phyloP scores from a whole-genome alignment of 2,329 filamentous ascomycete genomes.

The Juglanconis oblonga region DNA sequence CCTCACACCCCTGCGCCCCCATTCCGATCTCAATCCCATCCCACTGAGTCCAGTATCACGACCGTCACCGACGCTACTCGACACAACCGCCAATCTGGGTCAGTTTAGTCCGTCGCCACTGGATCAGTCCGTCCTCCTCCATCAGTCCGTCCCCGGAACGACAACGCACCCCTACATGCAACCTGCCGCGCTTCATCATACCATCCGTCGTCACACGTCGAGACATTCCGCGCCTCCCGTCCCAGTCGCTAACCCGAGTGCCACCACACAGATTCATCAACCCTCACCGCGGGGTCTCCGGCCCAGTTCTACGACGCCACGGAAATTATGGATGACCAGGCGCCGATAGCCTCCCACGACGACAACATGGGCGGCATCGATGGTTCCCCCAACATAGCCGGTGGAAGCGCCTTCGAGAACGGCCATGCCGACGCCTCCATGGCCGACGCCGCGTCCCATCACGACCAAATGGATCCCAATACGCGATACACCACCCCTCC shows the following conservation, averaged over 20 bases:
- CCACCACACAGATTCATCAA: conserved; percentile 44
- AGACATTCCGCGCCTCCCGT: conserved; percentile 33
- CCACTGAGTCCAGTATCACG: background rate
- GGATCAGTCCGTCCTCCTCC: background rate
- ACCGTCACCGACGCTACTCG: background rate
- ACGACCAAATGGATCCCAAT: conserved; percentile 35
- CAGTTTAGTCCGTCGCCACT: background rate
- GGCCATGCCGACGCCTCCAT: conserved; percentile 41
- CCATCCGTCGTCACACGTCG: conserved; percentile 11
- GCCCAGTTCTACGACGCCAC: conserved; percentile 51
- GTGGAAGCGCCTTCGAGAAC: conserved; percentile 31
- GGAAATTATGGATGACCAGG: conserved; percentile 49
- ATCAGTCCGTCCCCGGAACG: conserved; percentile 3
- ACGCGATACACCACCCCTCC: conserved; percentile 46
- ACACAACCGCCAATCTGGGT: conserved; percentile 12
- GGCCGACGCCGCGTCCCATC: conserved; percentile 30
- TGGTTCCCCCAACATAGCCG: conserved; percentile 39
- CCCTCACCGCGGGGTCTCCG: conserved; percentile 45
- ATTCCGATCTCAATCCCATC: background rate
- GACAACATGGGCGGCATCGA: conserved; percentile 51
- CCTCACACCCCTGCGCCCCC: background rate
- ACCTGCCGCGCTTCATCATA: conserved; percentile 1
- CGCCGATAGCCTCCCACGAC: conserved; percentile 40
- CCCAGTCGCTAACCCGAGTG: conserved; percentile 1
- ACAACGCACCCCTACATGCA: conserved; percentile 4